These are phyloP conservation scores for Lumnitzera littorea DNA, from an alignment of 345 rosid genomes.

Conservation along the genomic window DNA sequence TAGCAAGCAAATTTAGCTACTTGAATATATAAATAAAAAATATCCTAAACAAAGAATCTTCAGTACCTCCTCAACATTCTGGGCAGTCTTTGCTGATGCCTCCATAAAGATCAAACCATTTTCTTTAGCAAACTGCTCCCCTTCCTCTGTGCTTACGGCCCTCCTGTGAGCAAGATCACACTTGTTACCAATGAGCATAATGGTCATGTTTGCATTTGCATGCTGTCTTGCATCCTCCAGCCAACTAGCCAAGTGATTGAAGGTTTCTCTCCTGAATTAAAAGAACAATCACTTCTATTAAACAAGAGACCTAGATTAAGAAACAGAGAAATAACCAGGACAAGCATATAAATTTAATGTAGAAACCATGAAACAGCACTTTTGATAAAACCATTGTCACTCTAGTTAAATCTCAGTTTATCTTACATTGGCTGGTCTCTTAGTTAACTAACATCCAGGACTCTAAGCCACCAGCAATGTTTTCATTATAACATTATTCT, in stretches of 20 bases:
- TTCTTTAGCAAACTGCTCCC: constrained; percentile 93
- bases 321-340: not conserved
- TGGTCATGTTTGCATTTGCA: constrained; percentile 95
- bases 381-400: no score
- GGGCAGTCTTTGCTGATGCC: constrained; percentile 98
- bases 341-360: no score
- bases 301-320: no score
- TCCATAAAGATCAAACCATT: constrained; percentile 97
- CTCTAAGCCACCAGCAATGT: no score
- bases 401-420: no score
- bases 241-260: constrained; percentile 95
- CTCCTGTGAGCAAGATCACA: constrained; percentile 94
- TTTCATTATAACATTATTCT: no score
- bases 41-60: no score
- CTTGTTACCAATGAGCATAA: constrained; percentile 93
- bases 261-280: constrained; percentile 72
- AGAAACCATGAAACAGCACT: no score
- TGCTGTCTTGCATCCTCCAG: constrained; percentile 98
- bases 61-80: constrained; percentile 87
- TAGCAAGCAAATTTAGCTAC: no score
- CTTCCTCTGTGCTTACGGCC: constrained; percentile 94
- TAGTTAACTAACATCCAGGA: no score
- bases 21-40: no score
- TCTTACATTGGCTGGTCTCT: no score
- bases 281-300: not conserved